These are phyloP conservation scores for Suillus discolor DNA, from an alignment of 768 basidiomycete genomes.

Conservation along the genomic window DNA sequence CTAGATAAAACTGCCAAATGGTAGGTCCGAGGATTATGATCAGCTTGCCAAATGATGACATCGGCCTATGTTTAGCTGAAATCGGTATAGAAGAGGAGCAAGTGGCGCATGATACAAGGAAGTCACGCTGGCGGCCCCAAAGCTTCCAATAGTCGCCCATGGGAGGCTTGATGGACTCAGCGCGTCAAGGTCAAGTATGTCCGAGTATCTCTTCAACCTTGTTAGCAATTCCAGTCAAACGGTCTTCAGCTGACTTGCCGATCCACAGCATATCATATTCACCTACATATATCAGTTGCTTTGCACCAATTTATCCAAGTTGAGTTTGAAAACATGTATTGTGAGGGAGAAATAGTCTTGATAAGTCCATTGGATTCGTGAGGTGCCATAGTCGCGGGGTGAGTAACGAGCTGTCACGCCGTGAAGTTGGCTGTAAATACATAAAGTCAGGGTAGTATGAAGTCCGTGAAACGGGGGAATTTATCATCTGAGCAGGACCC, in stretches of 20 bases:
- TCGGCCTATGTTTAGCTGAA: neutral
- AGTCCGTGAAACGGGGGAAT: conserved; percentile 1
- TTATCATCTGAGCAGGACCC: neutral
- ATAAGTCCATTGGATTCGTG: neutral
- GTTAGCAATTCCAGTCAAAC: neutral
- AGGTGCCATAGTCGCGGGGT: neutral
- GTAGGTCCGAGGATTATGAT: neutral
- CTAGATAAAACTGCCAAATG: neutral
- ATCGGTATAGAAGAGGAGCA: neutral
- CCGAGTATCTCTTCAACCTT: neutral
- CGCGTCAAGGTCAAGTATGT: neutral
- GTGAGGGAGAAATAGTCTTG: neutral
- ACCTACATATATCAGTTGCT: neutral
- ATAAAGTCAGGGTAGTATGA: neutral
- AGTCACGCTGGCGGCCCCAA: neutral
- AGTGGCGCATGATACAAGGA: neutral
- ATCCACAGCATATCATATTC: neutral
- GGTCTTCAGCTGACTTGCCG: neutral
- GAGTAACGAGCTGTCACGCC: neutral
- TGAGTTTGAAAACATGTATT: neutral
- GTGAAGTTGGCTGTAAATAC: neutral
- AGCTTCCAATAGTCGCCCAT: neutral
- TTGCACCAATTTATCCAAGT: neutral
- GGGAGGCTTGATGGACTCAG: too few species aligned
- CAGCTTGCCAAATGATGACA: neutral